These are phyloP conservation scores for Narthecium ossifragum DNA, from an alignment of 106 monocot species.

Conservation along the genomic window DNA sequence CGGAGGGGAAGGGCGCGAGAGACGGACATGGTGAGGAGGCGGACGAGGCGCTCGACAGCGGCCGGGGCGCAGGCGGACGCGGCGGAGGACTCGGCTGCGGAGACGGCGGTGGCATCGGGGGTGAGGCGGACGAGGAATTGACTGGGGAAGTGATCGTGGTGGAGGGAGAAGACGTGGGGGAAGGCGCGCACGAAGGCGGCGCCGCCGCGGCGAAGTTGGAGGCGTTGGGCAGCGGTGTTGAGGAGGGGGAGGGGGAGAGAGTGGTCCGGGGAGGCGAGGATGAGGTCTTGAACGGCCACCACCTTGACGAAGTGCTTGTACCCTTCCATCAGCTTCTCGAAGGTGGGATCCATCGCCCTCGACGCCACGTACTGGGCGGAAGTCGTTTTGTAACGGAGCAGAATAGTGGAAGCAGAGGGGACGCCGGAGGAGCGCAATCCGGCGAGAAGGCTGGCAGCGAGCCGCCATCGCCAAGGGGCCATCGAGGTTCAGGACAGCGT, in stretches of 20 bases:
- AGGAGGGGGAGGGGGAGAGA: conserved; percentile 48
- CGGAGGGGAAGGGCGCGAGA: conserved; percentile 51
- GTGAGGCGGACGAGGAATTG: conserved; percentile 37
- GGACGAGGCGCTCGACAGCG: conserved; percentile 20
- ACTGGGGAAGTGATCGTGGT: conserved; percentile 19
- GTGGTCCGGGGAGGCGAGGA: conserved; percentile 45
- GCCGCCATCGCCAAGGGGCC: too few species aligned
- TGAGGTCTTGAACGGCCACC: conserved; percentile 47
- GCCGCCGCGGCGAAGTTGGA: conserved; percentile 49
- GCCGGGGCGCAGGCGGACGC: background rate
- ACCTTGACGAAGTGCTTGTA: conserved; percentile 61
- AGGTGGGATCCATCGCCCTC: conserved; percentile 56
- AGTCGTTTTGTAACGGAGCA: conserved; percentile 54
- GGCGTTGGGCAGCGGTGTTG: conserved; percentile 34
- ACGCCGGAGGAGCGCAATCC: too few species aligned
- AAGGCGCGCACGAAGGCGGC: conserved; percentile 52
- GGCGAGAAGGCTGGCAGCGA: too few species aligned
- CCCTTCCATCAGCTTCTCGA: conserved; percentile 73
- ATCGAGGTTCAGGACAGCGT: too few species aligned
- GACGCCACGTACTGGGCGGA: conserved; percentile 58
- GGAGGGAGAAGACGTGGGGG: conserved; percentile 61
- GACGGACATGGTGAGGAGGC: conserved; percentile 37
- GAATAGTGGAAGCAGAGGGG: too few species aligned
- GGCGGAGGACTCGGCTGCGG: conserved; percentile 27
- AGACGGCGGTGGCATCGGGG: conserved; percentile 29